Evolutionary conservation across 1,139 yeast genomes (phyloP), one percentile per base, ranked within the genome.

Genomic region (Saccharomyces uvarum): DNA sequence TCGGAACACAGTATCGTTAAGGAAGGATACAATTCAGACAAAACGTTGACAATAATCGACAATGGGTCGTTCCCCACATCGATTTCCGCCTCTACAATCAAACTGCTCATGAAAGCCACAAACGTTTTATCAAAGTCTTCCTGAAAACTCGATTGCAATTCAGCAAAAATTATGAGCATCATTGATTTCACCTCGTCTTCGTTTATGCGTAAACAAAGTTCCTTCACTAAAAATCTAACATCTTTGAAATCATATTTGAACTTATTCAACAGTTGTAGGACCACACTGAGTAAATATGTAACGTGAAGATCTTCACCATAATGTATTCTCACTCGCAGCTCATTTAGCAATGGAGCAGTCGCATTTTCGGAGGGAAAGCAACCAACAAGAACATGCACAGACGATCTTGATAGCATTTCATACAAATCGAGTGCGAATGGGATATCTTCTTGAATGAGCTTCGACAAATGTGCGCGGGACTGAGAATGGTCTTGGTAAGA

Each of bases 11-110:
- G 42, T 5, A 61, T 44, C 0, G 70, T 61, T 29, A 66, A 56
- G 1, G 62, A 63, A 14, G 70, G 70, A 47, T 65, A 69, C 16
- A 69, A 51, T 52, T 63, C 66, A 2, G 60, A 61, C 29, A 69
- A 51, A 14, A 63, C 51, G 13, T 58, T 59, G 1, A 66, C 57
- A 4, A 68, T 57, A 1, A 60, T 55, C 1, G 54, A 50, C 14
- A 67, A 41, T 2, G 69, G 62, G 33, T 62, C 63, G 41, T 56
- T 57, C 8, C 64, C 68, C n/a, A 60, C 54, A 48, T 58, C 65
- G 1, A 57, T 61, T 44, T 65, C 66, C 1, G 68, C 65, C 51
- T 67, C 70, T 14, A 62, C 55, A 11, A 65, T 51, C n/a, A 69
- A 52, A 1, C 59, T 51, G 38, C 62, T 66, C 31, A 63, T 54